Percentiles rank a stretch among this genome's conserved stretches.
Evolutionary conservation across 768 basidiomycete genomes (phyloP).

Genomic region (Saitozyma sp.): DNA sequence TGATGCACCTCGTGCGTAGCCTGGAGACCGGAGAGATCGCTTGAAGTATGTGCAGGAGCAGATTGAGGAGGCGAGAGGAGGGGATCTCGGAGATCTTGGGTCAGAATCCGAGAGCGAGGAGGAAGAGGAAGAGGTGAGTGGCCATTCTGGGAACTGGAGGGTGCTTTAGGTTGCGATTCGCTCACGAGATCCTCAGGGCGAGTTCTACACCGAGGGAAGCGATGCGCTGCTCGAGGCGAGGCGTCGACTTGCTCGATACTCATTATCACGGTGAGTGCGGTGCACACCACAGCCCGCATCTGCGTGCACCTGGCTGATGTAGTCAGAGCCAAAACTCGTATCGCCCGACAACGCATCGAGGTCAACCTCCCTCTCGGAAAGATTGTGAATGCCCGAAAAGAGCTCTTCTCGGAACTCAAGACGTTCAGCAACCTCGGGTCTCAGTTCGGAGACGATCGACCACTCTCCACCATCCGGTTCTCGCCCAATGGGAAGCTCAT

Average conservation of each 20-base stretch:
- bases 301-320: conserved; percentile 42
- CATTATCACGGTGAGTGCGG: conserved; percentile 80
- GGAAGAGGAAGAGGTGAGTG: conserved; percentile 47
- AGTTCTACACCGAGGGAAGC: conserved; percentile 92
- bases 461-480: conserved; percentile 90
- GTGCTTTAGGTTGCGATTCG: conserved; percentile 7
- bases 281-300: background rate
- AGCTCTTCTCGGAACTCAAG: conserved; percentile 86
- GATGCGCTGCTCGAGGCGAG: conserved; percentile 82
- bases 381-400: conserved; percentile 89
- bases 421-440: conserved; percentile 91
- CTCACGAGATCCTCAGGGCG: conserved; percentile 59
- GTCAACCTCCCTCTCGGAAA: conserved; percentile 80
- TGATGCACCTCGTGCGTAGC: conserved; percentile 57
- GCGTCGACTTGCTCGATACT: conserved; percentile 84
- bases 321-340: conserved; percentile 89
- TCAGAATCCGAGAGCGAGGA: conserved; percentile 54
- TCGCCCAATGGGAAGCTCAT: conserved; percentile 84
- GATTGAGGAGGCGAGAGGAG: conserved; percentile 84
- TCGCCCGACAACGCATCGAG: conserved; percentile 89
- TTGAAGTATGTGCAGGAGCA: conserved; percentile 90
- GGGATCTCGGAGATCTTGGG: conserved; percentile 64
- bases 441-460: conserved; percentile 95
- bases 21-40: conserved; percentile 92
- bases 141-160: background rate